Evolutionary conservation across 1,139 yeast genomes (phyloP).

Genomic region (Yamadazyma triangularis): DNA sequence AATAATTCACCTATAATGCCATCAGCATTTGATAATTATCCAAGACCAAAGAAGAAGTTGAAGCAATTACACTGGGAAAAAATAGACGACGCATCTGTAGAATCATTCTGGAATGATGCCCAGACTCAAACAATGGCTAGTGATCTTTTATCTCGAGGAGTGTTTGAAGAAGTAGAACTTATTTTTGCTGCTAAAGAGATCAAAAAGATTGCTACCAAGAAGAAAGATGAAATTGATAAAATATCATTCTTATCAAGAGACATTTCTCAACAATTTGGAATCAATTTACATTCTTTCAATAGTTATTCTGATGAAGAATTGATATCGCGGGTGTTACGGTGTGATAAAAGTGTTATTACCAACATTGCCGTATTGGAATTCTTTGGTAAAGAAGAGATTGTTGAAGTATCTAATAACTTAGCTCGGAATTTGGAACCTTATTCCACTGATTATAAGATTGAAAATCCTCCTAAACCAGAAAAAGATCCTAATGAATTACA

Average conservation of each 20-base stretch:
- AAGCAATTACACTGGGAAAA: slow-evolving; percentile 86
- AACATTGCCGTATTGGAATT: slow-evolving; percentile 68
- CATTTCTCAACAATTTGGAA: slow-evolving; percentile 74
- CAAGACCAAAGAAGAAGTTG: slow-evolving; percentile 73
- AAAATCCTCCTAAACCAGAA: slow-evolving; percentile 50
- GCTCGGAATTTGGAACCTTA: slow-evolving; percentile 70
- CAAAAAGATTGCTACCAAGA: slow-evolving; percentile 47
- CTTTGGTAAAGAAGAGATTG: slow-evolving; percentile 62
- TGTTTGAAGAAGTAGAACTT: slow-evolving; percentile 69
- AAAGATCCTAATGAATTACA: slow-evolving; percentile 73
- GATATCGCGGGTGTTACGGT: slow-evolving; percentile 52
- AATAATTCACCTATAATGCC: slow-evolving; percentile 16
- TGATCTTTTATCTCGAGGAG: slow-evolving; percentile 61
- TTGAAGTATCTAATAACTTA: slow-evolving; percentile 58
- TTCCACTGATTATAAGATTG: slow-evolving; percentile 50
- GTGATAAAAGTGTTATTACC: slow-evolving; percentile 54
- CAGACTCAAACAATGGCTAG: slow-evolving; percentile 44
- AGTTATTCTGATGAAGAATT: slow-evolving; percentile 52
- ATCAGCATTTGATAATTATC: slow-evolving; percentile 53
- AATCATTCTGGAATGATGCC: slow-evolving; percentile 60
- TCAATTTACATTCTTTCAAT: slow-evolving; percentile 63
- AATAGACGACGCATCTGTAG: slow-evolving; percentile 50
- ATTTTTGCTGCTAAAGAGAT: slow-evolving; percentile 80
- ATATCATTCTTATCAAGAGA: slow-evolving; percentile 64
- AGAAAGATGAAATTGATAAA: slow-evolving; percentile 47